Conservation (phyloP, 192 early-diverging fungal species). For the Umbelopsis sp. region DNA sequence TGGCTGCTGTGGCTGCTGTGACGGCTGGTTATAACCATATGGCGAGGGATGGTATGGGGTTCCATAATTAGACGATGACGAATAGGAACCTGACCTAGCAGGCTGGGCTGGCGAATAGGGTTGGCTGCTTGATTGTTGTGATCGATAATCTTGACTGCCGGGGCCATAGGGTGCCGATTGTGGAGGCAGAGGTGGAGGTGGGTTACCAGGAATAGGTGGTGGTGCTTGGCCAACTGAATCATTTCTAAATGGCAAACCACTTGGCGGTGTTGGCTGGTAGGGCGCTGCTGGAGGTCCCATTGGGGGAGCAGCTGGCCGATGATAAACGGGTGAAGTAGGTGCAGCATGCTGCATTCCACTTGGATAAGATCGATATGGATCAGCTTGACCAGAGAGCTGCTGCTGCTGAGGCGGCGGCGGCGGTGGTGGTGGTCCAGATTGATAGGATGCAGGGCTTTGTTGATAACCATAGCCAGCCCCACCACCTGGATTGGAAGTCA, state of each 20-base stretch:
- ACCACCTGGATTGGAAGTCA: background rate
- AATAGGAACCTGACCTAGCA: background rate
- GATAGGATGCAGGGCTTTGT: too few relatives aligned
- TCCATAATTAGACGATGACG: constrained; percentile 4
- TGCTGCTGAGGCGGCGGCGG: too few relatives aligned
- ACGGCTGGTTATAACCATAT: constrained; percentile 8
- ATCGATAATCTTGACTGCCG: constrained; percentile 5
- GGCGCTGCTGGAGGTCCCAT: too few relatives aligned
- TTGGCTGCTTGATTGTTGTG: background rate
- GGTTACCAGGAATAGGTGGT: background rate
- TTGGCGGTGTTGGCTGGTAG: too few relatives aligned
- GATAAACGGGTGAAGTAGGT: too few relatives aligned
- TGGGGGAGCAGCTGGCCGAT: too few relatives aligned
- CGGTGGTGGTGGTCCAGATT: too few relatives aligned
- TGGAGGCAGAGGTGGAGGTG: background rate
- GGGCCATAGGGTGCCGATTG: background rate
- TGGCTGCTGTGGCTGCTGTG: constrained; percentile 28
- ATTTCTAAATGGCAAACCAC: too few relatives aligned
- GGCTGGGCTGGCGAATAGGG: constrained; percentile 1
- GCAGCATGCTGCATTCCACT: too few relatives aligned
- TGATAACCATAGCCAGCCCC: background rate
- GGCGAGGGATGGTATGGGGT: background rate
- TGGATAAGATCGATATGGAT: too few relatives aligned
- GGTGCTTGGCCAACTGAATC: background rate
- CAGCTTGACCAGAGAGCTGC: too few relatives aligned